Conservation (phyloP, 768 basidiomycete species). For the Trametes punicea region DNA sequence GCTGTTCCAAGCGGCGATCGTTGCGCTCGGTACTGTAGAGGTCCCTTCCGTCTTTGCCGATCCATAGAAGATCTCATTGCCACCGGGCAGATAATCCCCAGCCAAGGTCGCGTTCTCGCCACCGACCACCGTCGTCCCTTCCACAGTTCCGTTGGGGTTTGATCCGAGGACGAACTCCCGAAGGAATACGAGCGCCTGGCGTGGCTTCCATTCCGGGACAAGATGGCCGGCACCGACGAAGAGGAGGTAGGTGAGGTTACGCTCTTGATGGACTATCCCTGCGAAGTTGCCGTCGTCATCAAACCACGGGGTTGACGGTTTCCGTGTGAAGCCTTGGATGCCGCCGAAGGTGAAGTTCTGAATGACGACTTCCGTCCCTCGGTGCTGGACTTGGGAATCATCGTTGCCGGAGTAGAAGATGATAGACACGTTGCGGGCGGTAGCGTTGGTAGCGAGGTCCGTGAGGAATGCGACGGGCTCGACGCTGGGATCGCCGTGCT, state of each 20-base stretch:
- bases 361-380: constrained; percentile 43
- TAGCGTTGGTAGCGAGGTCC: constrained; percentile 61
- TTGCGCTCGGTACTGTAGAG: constrained; percentile 26
- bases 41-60: constrained; percentile 31
- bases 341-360: constrained; percentile 79
- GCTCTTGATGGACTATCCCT: constrained; percentile 72
- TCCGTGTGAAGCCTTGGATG: constrained; percentile 65
- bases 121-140: constrained; percentile 38
- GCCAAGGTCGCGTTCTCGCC: constrained; percentile 49
- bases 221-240: constrained; percentile 40
- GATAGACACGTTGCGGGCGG: constrained; percentile 45
- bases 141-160: constrained; percentile 55
- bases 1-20: constrained; percentile 30
- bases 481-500: constrained; percentile 18
- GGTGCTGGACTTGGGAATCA: constrained; percentile 60
- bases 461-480: constrained; percentile 63
- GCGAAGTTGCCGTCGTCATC: constrained; percentile 56
- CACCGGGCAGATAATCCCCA: constrained; percentile 46
- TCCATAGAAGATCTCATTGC: constrained; percentile 53
- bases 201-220: constrained; percentile 36
- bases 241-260: constrained; percentile 47
- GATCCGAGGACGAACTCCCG: constrained; percentile 66
- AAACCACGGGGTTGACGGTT: constrained; percentile 66
- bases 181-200: constrained; percentile 57
- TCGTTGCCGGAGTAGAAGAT: constrained; percentile 68